A percentile compares a stretch with the other conserved stretches of the same genome.
These are phyloP conservation scores for Chenopodium berlandieri DNA, from an alignment of 148 eudicot species.

Conservation along the genomic window DNA sequence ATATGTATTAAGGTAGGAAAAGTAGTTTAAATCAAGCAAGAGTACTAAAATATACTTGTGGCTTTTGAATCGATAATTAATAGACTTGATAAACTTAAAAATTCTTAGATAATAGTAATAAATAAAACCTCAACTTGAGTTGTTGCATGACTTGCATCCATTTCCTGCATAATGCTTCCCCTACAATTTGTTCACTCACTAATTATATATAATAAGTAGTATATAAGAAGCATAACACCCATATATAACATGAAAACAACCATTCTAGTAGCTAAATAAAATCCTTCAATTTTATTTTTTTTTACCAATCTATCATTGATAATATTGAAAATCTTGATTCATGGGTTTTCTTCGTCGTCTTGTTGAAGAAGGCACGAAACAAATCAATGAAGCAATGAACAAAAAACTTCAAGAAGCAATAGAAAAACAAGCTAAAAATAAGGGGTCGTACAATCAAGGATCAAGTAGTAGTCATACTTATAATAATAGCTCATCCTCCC, in stretches of 20 bases:
- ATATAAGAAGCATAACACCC: not conserved
- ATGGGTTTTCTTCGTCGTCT: slow-evolving; percentile 4
- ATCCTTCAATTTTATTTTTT: not conserved
- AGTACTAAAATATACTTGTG: too few relatives aligned
- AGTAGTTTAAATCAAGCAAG: too few relatives aligned
- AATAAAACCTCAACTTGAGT: not conserved
- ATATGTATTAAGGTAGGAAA: too few relatives aligned
- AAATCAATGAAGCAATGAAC: slow-evolving; percentile 2
- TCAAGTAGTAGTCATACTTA: not conserved
- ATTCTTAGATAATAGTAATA: too few relatives aligned
- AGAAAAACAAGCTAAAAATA: not conserved
- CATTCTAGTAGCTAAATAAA: not conserved
- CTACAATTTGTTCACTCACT: not conserved
- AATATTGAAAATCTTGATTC: not conserved
- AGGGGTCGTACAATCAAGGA: not conserved
- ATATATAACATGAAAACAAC: not conserved
- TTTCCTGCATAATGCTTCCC: not conserved
- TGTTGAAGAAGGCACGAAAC: not conserved
- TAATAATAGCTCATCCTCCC: not conserved
- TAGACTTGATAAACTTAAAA: not conserved
- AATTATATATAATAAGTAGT: too few relatives aligned
- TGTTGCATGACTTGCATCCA: not conserved
- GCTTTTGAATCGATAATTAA: too few relatives aligned
- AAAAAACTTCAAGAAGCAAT: not conserved
- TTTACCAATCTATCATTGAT: too few relatives aligned